A percentile compares a stretch with the other conserved stretches of the same genome.
phyloP scores from a whole-genome alignment of 2,329 filamentous ascomycete species.

The Paraphoma chrysanthemicola region DNA sequence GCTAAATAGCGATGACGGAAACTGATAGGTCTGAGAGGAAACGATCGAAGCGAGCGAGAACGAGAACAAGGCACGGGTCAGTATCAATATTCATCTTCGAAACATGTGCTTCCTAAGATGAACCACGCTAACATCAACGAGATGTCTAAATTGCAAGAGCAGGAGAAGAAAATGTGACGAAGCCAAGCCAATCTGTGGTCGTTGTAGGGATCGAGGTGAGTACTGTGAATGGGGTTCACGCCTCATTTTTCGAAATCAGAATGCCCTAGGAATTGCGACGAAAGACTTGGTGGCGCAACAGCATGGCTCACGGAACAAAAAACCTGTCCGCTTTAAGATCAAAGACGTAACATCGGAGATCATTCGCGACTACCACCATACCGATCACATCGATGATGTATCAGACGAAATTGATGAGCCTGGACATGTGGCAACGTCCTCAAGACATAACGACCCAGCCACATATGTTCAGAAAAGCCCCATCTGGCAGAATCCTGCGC shows the following conservation, averaged over 20 bases:
- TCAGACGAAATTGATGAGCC: not conserved
- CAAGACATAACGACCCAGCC: not conserved
- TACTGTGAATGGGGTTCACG: slow-evolving; percentile 21
- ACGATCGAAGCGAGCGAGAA: not conserved
- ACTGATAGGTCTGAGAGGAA: not conserved
- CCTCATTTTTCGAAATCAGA: slow-evolving; percentile 23
- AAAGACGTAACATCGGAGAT: slow-evolving; percentile 15
- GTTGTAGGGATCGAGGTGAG: slow-evolving; percentile 19
- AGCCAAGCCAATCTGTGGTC: slow-evolving; percentile 20
- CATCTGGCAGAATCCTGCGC: not conserved
- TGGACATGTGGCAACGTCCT: not conserved
- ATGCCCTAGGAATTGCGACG: slow-evolving; percentile 4
- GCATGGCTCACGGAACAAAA: not conserved
- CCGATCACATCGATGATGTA: not conserved
- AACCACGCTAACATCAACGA: not conserved
- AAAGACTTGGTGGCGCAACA: slow-evolving; percentile 3
- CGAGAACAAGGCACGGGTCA: not conserved
- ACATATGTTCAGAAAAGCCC: not conserved
- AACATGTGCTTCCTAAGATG: not conserved
- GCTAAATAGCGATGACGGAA: not conserved
- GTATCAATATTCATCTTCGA: not conserved
- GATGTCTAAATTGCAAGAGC: slow-evolving; percentile 20
- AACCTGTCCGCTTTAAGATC: slow-evolving; percentile 10
- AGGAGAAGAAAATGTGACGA: slow-evolving; percentile 28
- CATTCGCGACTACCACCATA: slow-evolving; percentile 15